Conservation (phyloP, 495 filamentous ascomycete species). For the Cercophora scortea region DNA sequence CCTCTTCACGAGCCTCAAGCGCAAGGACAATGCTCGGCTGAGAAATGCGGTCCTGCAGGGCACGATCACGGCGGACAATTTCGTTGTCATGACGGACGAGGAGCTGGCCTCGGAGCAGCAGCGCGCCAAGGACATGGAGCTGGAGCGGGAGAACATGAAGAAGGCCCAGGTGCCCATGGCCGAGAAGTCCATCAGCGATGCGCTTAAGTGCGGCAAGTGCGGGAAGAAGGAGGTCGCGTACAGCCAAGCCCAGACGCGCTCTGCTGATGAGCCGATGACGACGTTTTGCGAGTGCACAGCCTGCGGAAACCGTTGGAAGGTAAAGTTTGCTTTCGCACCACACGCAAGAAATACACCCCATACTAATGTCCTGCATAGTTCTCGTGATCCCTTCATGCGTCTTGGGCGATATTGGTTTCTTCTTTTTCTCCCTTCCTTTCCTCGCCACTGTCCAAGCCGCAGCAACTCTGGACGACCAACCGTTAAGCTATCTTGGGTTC, state of each 20-base stretch:
- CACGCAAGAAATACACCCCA: no score
- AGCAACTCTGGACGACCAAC: not conserved
- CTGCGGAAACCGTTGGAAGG: constrained; percentile 74
- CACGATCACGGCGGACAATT: constrained; percentile 58
- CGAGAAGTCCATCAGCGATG: constrained; percentile 79
- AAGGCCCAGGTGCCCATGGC: constrained; percentile 86
- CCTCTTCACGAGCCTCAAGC: constrained; percentile 88
- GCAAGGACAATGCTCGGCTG: constrained; percentile 72
- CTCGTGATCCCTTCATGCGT: no score
- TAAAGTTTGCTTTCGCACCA: constrained; percentile 16
- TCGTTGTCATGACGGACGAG: constrained; percentile 56
- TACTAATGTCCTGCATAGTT: no score
- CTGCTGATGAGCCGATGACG: constrained; percentile 88
- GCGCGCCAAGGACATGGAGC: constrained; percentile 61
- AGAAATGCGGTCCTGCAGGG: constrained; percentile 66
- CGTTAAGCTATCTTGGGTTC: not conserved
- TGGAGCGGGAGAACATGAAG: constrained; percentile 88
- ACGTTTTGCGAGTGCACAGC: constrained; percentile 72
- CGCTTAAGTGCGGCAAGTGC: constrained; percentile 82
- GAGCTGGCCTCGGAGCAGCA: constrained; percentile 58
- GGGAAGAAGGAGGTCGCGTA: constrained; percentile 89
- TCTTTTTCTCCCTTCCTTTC: not conserved
- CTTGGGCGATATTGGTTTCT: not conserved
- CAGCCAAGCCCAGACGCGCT: constrained; percentile 89
- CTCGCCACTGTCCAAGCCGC: not conserved